Percentiles rank a stretch among this genome's conserved stretches.
These are phyloP conservation scores for Trapa bicornis DNA, from an alignment of 345 rosid species.

Conservation along the genomic window DNA sequence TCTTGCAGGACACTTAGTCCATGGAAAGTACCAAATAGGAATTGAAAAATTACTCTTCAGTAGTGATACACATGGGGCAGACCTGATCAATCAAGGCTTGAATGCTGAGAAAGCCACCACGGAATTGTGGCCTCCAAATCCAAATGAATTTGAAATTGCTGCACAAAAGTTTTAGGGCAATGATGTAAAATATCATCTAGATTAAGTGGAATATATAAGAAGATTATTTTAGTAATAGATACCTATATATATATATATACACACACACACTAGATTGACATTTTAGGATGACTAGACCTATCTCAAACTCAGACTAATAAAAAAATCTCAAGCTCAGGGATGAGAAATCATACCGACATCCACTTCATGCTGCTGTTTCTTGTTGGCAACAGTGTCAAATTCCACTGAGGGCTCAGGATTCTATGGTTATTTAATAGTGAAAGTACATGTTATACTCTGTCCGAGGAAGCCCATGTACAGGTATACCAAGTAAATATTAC, in stretches of 20 bases:
- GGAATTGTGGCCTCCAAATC: constrained; percentile 98
- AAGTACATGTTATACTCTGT: not conserved
- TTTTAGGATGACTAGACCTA: too few species aligned
- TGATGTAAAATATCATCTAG: not conserved
- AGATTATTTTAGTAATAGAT: not conserved
- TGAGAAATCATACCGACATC: constrained; percentile 65
- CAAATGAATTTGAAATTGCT: constrained; percentile 94
- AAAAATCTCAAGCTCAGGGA: not conserved
- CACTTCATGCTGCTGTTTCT: constrained; percentile 86
- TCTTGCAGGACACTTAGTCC: too few species aligned
- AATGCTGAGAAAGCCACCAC: constrained; percentile 85
- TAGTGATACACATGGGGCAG: too few species aligned
- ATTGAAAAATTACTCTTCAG: too few species aligned
- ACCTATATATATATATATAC: too few species aligned
- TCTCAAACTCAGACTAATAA: too few species aligned
- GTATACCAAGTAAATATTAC: not conserved
- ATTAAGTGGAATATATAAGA: too few species aligned
- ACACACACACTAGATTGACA: too few species aligned
- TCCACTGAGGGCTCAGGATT: constrained; percentile 82
- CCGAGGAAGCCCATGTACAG: not conserved
- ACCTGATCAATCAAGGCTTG: constrained; percentile 42
- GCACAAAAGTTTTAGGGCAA: constrained; percentile 1
- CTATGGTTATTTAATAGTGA: constrained; percentile 24
- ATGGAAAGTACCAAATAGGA: too few species aligned
- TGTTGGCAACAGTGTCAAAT: constrained; percentile 75